Evolutionary conservation across 495 filamentous ascomycete species (phyloP), one percentile per base, ranked within the genome.

Genomic region (Aspergillus steynii): DNA sequence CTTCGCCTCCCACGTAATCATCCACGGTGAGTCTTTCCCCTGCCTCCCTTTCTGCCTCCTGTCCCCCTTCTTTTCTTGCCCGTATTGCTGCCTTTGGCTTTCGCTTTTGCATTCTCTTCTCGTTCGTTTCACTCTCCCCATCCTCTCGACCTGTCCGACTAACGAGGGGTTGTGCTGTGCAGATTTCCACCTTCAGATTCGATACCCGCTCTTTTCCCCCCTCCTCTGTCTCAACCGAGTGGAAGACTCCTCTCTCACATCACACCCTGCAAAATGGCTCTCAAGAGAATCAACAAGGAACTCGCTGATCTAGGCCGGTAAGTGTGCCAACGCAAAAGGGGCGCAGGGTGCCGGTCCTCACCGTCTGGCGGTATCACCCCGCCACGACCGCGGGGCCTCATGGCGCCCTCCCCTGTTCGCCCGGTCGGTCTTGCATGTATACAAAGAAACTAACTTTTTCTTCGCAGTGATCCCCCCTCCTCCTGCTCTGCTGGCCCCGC

Each of bases 281-380:
- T 99, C 74, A 99, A 99, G 91, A 86, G 95, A 78, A 99, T 99
- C 83, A 97, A 97, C 88, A 99, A 98, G 88, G 95, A 99, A 86
- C 90, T 99, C 81, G 91, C 92, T 81, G 95, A 99, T 74, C 88
- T 99, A 74, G 95, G 95, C 83, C 92, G 95, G 94, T 99, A 96
- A 75, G 86, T 37, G 1, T 2, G 10, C 20, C 1, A 14, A 42
- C 37, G 37, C 3, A 42, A 42, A 15, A 12, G 37, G 37, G 12
- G 9, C 47, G 47, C 25, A 28, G 50, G 29, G 3, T 31, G 31
- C n/a, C 52, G 2, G 27, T 25, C 52, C 15, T 54, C 10, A 20
- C 47, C 29, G 31, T 53, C 56, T 52, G 55, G 47, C 51, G 29
- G 29, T 42, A 47, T 15, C 57, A 63, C 68, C 64, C 66, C 63